Base-by-base conservation (phyloP, 352 stramenopile species). In the Phytophthora niederhauseri region DNA sequence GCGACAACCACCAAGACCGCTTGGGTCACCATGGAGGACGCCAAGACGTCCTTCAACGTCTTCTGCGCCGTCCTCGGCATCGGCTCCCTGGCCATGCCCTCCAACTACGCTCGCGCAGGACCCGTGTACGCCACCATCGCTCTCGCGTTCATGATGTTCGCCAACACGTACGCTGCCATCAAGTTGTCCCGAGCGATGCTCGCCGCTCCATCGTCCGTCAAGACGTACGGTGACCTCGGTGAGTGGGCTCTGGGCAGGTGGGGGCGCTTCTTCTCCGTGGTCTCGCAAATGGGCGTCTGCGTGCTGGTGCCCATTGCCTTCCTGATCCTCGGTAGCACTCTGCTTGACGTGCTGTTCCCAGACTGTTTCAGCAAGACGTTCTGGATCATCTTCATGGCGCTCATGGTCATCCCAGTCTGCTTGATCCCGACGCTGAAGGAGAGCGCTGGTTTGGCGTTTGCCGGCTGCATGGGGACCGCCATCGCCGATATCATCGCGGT, bases 321-420 rank as follows among this genome's bases (percentile, higher is more conserved):
- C 28, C 36, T 70, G 30, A 43, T 70, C 9, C 17, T 70, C 12
- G 64, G 64, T 36, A 70, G 56, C 30, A 70, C 56, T 1, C 26
- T 70, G 9, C 48, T 70, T n/a, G 64, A 70, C 22, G 64, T 70
- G 17, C 28, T 70, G 26, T 66, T 70, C 57, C 64, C 57, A 0
- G 64, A 66, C 48, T 45, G 38, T 14, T 70, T 66, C 49, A 70
- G 64, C 24, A 11, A 70, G 19, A 70, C 64, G 1, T 70, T 70
- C 30, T 70, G 64, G 64, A 66, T 70, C 24, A 53, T 66, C 64
- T 70, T 70, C 36, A 66, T 70, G 49, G 64, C 64, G 0, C 9
- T 70, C 2, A 46, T 70, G 57, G 64, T 70, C 9, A 61, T 66
- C 49, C 64, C 57, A 12, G 64, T 66, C 24, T 70, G 64, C 14